phyloP scores from a whole-genome alignment of 306 rosid genomes.

The Clitoria ternatea region DNA sequence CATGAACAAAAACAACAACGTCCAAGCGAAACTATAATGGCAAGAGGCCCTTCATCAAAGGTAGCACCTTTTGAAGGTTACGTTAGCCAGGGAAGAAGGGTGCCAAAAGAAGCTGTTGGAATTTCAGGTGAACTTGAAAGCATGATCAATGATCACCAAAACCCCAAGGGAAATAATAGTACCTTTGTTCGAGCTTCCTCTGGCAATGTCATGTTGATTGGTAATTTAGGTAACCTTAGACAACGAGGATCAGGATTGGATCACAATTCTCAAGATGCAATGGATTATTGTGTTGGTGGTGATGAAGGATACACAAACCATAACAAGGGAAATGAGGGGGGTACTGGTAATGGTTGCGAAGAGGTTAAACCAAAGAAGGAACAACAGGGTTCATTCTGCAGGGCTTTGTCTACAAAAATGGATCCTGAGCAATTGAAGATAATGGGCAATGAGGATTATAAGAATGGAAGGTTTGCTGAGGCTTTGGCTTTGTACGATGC shows the following conservation, averaged over 20 bases:
- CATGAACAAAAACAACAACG: neutral
- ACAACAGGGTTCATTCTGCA: constrained; percentile 48
- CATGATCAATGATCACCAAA: constrained; percentile 69
- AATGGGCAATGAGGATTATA: constrained; percentile 93
- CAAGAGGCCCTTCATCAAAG: neutral
- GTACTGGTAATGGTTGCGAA: neutral
- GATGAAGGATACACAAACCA: constrained; percentile 23
- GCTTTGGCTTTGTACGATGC: constrained; percentile 86
- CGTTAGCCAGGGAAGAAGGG: constrained; percentile 60
- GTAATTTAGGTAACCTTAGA: constrained; percentile 78
- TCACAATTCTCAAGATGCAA: constrained; percentile 11
- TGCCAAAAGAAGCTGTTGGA: constrained; percentile 65
- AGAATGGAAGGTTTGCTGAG: constrained; percentile 77
- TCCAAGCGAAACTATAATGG: neutral
- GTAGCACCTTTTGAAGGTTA: constrained; percentile 37
- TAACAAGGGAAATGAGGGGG: constrained; percentile 7
- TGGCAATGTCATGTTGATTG: constrained; percentile 68
- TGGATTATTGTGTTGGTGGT: constrained; percentile 13
- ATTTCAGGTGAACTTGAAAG: constrained; percentile 85
- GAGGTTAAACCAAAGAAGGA: constrained; percentile 18
- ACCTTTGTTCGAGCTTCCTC: constrained; percentile 77
- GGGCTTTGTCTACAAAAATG: constrained; percentile 80
- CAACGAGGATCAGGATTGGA: constrained; percentile 30
- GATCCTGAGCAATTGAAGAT: constrained; percentile 84
- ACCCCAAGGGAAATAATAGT: constrained; percentile 42